Base-by-base conservation (phyloP, 2,329 filamentous ascomycete genomes). In the Chlorencoelia australis region DNA sequence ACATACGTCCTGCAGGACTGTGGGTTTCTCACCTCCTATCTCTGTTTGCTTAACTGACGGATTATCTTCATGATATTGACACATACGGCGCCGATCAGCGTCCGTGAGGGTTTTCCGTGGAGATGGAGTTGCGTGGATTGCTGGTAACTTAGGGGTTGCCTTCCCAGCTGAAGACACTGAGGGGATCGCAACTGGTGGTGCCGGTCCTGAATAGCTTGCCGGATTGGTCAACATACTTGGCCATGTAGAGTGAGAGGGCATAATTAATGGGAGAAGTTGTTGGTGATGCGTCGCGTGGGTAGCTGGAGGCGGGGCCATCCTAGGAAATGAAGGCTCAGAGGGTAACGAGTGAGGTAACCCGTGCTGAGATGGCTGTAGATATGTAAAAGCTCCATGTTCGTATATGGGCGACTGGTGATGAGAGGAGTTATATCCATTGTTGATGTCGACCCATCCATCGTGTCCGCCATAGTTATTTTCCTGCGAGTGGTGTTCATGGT, bases 21-120 rank as follows among this genome's bases (percentile, higher is more conserved):
- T 24, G 17, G 21, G 10, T 20, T 31, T 58, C 73, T 59, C 66
- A 83, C 79, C 73, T 62, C 91, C 91, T 62, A 98, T 98, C 55
- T 96, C 89, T 13, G 87, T 91, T 64, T 98, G 91, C 63, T 94
- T 94, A 30, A 86, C 79, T 32, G 76, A 80, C 15, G 89, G 91
- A 56, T 96, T 80, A 44, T 94, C 82, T 56, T 91, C 82, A 51
- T 89, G 83, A 59, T 89, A 95, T 55, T 86, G 74, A 60, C 91
- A 98, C 88, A 98, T 98, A 29, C 77, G 74, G 47, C 87, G 75
- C 46, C 91, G 82, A 58, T 96, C 88, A 40, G 85, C 80, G 54
- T 94, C 85, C 6, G 87, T 95, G 50, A 98, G 67, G 1, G 89
- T 96, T 61, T 86, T 86, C 49, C 87, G 72, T 4, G 84, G 82